Percentiles rank a stretch among this genome's conserved stretches.
Evolutionary conservation across 495 filamentous ascomycete species (phyloP).

Genomic region (Thozetella sp.): DNA sequence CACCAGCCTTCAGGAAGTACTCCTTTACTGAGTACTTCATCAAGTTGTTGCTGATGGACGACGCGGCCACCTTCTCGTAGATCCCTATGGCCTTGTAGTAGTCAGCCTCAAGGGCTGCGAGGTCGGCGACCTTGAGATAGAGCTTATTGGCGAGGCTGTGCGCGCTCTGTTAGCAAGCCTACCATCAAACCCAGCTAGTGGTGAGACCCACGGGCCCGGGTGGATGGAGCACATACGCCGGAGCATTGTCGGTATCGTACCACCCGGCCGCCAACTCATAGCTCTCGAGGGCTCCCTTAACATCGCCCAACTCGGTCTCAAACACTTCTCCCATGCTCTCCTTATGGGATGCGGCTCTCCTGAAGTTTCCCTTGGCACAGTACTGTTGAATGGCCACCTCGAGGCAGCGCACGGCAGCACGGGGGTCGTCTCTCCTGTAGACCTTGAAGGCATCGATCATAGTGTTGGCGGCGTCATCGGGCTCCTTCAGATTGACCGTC

Average conservation of each 20-base stretch:
- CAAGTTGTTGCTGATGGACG: slow-evolving; percentile 73
- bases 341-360: slow-evolving; percentile 85
- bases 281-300: slow-evolving; percentile 71
- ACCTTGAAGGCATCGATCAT: slow-evolving; percentile 75
- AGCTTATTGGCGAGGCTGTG: slow-evolving; percentile 83
- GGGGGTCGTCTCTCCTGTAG: slow-evolving; percentile 78
- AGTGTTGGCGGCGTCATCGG: slow-evolving; percentile 84
- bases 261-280: slow-evolving; percentile 83
- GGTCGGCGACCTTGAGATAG: slow-evolving; percentile 84
- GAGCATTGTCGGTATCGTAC: slow-evolving; percentile 86
- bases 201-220: background rate
- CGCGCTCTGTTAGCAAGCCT: background rate
- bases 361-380: slow-evolving; percentile 80
- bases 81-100: slow-evolving; percentile 79
- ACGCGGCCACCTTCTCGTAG: slow-evolving; percentile 78
- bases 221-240: slow-evolving; percentile 67
- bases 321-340: slow-evolving; percentile 82
- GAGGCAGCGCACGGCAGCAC: slow-evolving; percentile 76
- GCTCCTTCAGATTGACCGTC: slow-evolving; percentile 76
- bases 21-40: slow-evolving; percentile 94
- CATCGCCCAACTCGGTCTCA: slow-evolving; percentile 77
- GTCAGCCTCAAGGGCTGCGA: slow-evolving; percentile 76
- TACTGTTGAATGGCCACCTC: slow-evolving; percentile 77
- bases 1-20: slow-evolving; percentile 87
- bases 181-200: background rate